A percentile compares a stretch with the other conserved stretches of the same genome.
Conservation (phyloP, 495 filamentous ascomycete genomes). For the Aspergillus sparsus region DNA sequence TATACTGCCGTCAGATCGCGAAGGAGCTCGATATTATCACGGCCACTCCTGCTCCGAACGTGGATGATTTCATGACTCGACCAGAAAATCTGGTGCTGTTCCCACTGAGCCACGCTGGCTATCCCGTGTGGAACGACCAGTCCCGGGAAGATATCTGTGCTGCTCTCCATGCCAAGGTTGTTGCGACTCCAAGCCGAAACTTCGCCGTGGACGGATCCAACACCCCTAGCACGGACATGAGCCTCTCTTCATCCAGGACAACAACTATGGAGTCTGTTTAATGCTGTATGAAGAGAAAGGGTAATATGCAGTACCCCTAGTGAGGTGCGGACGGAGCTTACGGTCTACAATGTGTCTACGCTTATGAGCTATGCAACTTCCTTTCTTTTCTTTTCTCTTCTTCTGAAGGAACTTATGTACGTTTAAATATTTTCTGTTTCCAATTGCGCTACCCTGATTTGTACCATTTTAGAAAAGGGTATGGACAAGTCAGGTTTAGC, state of each 20-base stretch:
- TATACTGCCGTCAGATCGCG: conserved; percentile 69
- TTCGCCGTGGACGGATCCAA: conserved; percentile 24
- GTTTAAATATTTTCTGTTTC: too few species aligned
- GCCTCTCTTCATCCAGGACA: conserved; percentile 10
- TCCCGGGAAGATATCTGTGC: conserved; percentile 59
- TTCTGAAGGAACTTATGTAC: too few species aligned
- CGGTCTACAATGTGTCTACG: too few species aligned
- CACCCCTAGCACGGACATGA: conserved; percentile 25
- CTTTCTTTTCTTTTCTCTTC: too few species aligned
- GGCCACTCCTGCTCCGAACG: conserved; percentile 52
- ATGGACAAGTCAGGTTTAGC: too few species aligned
- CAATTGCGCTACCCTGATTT: too few species aligned
- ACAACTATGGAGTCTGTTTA: conserved; percentile 8
- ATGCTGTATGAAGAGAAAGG: neutral
- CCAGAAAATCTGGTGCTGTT: conserved; percentile 65
- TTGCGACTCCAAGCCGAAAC: conserved; percentile 21
- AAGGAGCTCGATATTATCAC: conserved; percentile 73
- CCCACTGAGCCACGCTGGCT: conserved; percentile 61
- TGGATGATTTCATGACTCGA: conserved; percentile 57
- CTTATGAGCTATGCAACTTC: too few species aligned
- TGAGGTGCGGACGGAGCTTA: too few species aligned
- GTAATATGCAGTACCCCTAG: too few species aligned
- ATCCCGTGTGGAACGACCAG: conserved; percentile 59
- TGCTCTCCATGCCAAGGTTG: conserved; percentile 49
- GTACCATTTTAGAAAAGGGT: too few species aligned